Evolutionary conservation across 495 filamentous ascomycete species (phyloP).

Genomic region (Penicillium canescens): DNA sequence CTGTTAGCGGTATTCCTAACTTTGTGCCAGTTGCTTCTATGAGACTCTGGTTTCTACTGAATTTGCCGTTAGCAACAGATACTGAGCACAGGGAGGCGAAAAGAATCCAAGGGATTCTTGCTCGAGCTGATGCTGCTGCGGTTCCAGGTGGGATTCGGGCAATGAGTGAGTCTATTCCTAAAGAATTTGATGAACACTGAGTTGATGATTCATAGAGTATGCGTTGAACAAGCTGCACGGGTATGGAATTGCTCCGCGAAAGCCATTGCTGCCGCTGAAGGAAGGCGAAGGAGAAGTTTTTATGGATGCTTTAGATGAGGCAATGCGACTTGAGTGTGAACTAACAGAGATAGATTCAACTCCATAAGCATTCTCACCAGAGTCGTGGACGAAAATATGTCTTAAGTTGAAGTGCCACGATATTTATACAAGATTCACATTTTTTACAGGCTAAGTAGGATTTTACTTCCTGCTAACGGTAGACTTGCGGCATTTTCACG

Average conservation of each 20-base stretch:
- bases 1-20: conserved; percentile 24
- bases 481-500: too few relatives aligned
- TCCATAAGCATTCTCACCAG: too few relatives aligned
- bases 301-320: conserved; percentile 10
- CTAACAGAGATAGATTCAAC: too few relatives aligned
- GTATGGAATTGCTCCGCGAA: conserved; percentile 19
- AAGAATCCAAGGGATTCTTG: conserved; percentile 17
- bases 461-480: too few relatives aligned
- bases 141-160: conserved; percentile 23
- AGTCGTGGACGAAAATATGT: too few relatives aligned
- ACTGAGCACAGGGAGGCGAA: conserved; percentile 10
- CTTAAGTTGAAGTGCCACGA: too few relatives aligned
- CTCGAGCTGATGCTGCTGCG: conserved; percentile 17
- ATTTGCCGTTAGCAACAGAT: conserved; percentile 5
- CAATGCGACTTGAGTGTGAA: too few relatives aligned
- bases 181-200: background rate
- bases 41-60: conserved; percentile 21
- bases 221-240: conserved; percentile 24
- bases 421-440: too few relatives aligned
- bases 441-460: too few relatives aligned
- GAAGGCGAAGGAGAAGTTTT: conserved; percentile 16
- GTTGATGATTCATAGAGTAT: conserved; percentile 11
- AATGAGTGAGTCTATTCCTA: conserved; percentile 14
- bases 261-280: conserved; percentile 17
- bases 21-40: conserved; percentile 24